Conservation (phyloP, 169 alveolate genomes). For the Pseudocohnilembus persalinus region DNA sequence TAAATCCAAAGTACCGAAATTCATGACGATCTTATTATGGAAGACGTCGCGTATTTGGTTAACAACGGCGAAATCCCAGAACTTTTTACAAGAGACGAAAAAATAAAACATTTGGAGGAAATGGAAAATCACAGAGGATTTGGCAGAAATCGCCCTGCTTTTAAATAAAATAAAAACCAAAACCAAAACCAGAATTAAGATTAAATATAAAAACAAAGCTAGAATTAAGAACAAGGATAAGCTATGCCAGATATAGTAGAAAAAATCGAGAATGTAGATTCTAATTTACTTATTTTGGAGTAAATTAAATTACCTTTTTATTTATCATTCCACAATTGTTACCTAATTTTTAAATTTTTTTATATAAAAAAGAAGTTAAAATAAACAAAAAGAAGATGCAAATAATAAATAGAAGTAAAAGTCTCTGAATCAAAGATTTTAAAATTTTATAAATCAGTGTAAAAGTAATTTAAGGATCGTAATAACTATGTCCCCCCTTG, state of each 20-base stretch:
- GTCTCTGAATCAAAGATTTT: constrained; percentile 40
- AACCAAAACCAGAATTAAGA: background rate
- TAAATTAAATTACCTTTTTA: no score
- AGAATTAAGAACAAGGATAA: background rate
- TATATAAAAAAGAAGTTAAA: constrained; percentile 36
- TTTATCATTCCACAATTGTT: no score
- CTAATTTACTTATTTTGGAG: no score
- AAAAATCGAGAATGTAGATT: no score
- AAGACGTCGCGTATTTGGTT: constrained; percentile 76
- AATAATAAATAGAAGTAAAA: no score
- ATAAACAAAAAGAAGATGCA: no score
- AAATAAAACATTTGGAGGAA: constrained; percentile 47
- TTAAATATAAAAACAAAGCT: background rate
- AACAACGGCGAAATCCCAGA: constrained; percentile 85
- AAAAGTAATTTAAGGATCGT: constrained; percentile 68
- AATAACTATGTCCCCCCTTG: constrained; percentile 83
- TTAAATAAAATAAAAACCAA: background rate
- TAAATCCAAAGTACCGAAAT: constrained; percentile 70
- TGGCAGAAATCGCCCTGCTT: no score
- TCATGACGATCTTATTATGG: constrained; percentile 71
- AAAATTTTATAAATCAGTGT: constrained; percentile 63
- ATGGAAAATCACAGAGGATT: constrained; percentile 13
- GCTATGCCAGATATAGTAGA: no score
- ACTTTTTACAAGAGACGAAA: constrained; percentile 63
- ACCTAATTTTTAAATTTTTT: constrained; percentile 3